These are phyloP conservation scores for Phlyctochytrium arcticum DNA, from an alignment of 192 early-diverging fungal species.

Conservation along the genomic window DNA sequence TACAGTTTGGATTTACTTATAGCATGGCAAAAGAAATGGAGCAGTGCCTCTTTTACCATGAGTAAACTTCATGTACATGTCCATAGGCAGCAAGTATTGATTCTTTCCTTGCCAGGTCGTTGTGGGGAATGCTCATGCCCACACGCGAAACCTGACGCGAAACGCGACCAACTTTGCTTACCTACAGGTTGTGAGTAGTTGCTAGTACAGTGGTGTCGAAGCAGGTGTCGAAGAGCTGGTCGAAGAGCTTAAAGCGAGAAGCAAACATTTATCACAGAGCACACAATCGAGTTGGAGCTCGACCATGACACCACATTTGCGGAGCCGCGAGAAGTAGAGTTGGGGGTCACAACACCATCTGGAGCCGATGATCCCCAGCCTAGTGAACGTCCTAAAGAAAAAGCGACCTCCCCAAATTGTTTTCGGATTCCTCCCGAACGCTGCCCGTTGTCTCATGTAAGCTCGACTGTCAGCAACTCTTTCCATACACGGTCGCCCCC, in stretches of 20 bases:
- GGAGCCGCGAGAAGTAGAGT: conserved; percentile 13
- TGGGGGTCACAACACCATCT: background rate
- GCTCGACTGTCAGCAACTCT: background rate
- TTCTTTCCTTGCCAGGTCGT: no score
- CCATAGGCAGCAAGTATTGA: no score
- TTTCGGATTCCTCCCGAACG: background rate
- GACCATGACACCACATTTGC: conserved; percentile 74
- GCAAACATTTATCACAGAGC: conserved; percentile 68
- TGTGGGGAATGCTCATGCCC: no score
- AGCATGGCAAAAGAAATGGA: no score
- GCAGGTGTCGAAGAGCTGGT: no score
- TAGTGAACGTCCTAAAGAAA: background rate
- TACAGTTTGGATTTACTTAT: no score
- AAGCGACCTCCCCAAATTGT: background rate
- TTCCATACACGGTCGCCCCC: conserved; percentile 41
- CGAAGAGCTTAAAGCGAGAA: conserved; percentile 63
- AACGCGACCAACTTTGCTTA: no score
- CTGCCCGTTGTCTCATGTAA: conserved; percentile 18
- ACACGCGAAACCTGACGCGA: no score
- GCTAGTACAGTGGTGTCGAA: no score
- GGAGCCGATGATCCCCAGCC: background rate
- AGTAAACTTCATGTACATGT: no score
- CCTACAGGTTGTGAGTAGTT: no score
- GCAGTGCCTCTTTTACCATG: no score
- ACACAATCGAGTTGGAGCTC: conserved; percentile 75